Evolutionary conservation across 306 rosid species (phyloP), one percentile per base, ranked within the genome.

Genomic region (Malus asiatica): DNA sequence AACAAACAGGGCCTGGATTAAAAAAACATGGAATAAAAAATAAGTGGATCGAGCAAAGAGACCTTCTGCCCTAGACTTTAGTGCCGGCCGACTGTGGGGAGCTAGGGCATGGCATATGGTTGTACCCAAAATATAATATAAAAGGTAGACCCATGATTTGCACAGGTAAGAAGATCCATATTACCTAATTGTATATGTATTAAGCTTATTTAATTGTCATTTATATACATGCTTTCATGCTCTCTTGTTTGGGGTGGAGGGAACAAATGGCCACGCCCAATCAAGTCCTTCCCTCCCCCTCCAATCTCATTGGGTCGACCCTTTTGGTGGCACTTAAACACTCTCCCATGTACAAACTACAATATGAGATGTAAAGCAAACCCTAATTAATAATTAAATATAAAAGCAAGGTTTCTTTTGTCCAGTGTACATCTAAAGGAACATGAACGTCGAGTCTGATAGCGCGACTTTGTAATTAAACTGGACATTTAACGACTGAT

Each of bases 161-260:
- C 77, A 72, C 90, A 90, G 93, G 68, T 83, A 77, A 81, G 96
- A 78, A 83, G 89, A 90, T 92, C 90, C 84, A 74, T 27, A 74
- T 77, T 68, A 51, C 73, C 51, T 52, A 87, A 85, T 75, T 77
- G 66, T 80, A 73, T 65, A 77, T 57, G 27, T 32, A n/a, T 63
- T 27, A 44, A 16, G 65, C 66, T 33, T 83, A 78, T 86, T 83
- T 70, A 79, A 86, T 74, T 79, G 20, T 61, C 55, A 77, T 68
- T 51, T 45, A 58, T 40, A 75, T 71, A 71, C 83, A 74, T 72
- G 73, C 78, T 79, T 72, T 88, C 89, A 87, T 83, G 87, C 87
- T 77, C 79, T 84, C 53, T 79, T 91, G 98, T 93, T 88, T 89
- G 96, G 88, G 84, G 86, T 80, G 95, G 87, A 91, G 98, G 98